Base-by-base conservation (phyloP, 179 eudicot genomes). In the Vitellaria paradoxa region DNA sequence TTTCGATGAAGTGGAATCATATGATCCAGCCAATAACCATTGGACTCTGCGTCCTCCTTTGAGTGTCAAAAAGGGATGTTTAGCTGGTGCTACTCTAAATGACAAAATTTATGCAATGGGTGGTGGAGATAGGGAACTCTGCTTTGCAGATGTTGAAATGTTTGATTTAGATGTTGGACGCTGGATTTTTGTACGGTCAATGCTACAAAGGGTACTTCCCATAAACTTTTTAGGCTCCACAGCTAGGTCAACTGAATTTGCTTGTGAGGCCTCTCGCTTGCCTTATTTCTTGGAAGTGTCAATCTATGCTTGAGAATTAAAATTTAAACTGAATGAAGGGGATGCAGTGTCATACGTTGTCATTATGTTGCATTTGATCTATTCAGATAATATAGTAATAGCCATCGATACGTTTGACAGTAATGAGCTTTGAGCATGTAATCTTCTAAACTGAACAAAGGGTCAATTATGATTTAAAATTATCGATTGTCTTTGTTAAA, bases 71-170 rank as follows among this genome's bases (percentile, higher is more conserved):
- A 93, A 86, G 75, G 97, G 97, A 72, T 87, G 91, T 82, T 85
- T 95, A 81, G 97, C 90, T 72, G 88, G 92, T 61, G 88, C 83
- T 62, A 82, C 87, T 59, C 68, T 91, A 63, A 72, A 85, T 78
- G 77, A 84, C 82, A 91, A 89, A 84, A 81, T 93, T 21, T 95
- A 83, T 79, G 95, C 99, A 49, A 26, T 95, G 76, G 99, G 99
- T 73, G 99, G 99, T 49, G 99, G 94, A 68, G 75, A 93, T 81
- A 91, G 91, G 49, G 61, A 64, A 61, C 84, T 81, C 14, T 75
- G 90, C 81, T 93, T 86, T 75, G 89, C 97, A 56, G 87, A 85
- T 45, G 94, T 93, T 70, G 98, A 95, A 84, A 91, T 95, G 97
- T 84, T 87, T 62, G 97, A 93, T 78, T 72, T 81, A 60, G 82